Evolutionary conservation across 2,329 filamentous ascomycete genomes (phyloP), one percentile per base, ranked within the genome.

Genomic region (Fonsecaea monophora): DNA sequence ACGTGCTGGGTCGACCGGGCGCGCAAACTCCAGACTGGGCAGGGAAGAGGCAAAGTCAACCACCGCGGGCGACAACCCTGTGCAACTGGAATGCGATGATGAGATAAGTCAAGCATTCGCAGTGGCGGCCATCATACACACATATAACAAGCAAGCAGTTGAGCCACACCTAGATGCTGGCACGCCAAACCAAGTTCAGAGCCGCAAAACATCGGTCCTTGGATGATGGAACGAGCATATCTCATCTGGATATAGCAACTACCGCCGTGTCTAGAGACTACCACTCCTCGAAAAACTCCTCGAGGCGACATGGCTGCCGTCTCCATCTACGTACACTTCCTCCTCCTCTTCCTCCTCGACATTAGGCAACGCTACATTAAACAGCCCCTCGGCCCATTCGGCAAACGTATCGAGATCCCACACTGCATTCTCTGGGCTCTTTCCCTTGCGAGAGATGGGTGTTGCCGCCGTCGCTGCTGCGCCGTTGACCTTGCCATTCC

Each of bases 391-490:
- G 68, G 85, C 86, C 83, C 87, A 89, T 72, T 89, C 87, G 1
- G 80, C 82, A 76, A 90, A 90, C 5, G 85, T 84, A 69, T 89
- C 86, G 6, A 86, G 82, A 74, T 89, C 87, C 87, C 87, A 89
- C 4, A 89, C 82, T 42, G 85, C 86, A 73, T 87, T 85, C 72
- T 87, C 86, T 45, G 84, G 79, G 0, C 83, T 85, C 72, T 88
- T 89, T n/a, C 85, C 85, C 74, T 87, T 87, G 72, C 0, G 76
- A 74, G 66, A 78, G 77, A 62, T 74, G 32, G n/a, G 59, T 13
- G 59, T 53, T 3, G 34, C n/a, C n/a, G 12, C 21, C 45, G 18
- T 25, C 45, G 45, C 45, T 10, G 45, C 45, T 3, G n/a, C 15
- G 76, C 70, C 77, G 76, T 18, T 71, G 75, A 72, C 55, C 37